phyloP scores from a whole-genome alignment of 106 monocot genomes.

The Dendrobium huoshanense region DNA sequence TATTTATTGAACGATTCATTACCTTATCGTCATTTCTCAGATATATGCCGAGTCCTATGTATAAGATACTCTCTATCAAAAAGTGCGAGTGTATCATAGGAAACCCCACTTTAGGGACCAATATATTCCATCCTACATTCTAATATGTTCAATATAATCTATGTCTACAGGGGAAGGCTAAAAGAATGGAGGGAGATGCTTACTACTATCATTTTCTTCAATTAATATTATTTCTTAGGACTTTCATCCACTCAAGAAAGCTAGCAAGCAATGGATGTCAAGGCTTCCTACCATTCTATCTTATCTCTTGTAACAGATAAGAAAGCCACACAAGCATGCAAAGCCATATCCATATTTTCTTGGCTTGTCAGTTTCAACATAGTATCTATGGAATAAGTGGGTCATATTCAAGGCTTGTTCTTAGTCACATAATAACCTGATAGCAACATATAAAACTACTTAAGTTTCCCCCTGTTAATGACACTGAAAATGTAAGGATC shows the following conservation, averaged over 20 bases:
- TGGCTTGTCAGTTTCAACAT: not conserved
- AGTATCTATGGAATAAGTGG: not conserved
- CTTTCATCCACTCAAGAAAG: not conserved
- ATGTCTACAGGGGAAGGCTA: too few species aligned
- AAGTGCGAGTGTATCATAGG: too few species aligned
- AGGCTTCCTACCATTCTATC: not conserved
- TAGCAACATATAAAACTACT: not conserved
- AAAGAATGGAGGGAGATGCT: too few species aligned
- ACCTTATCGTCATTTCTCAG: too few species aligned
- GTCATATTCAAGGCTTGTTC: not conserved
- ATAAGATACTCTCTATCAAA: too few species aligned
- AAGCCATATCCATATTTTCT: not conserved
- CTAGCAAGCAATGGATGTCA: not conserved
- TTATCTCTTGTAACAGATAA: not conserved
- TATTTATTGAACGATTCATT: too few species aligned
- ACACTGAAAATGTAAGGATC: not conserved
- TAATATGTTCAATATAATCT: too few species aligned
- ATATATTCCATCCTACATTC: too few species aligned
- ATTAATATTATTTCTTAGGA: not conserved
- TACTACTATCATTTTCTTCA: too few species aligned
- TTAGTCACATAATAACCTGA: not conserved
- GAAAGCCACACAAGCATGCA: constrained; percentile 6
- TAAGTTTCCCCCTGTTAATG: not conserved
- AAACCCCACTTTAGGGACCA: too few species aligned
- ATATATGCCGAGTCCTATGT: too few species aligned